Evolutionary conservation across 192 early-diverging fungal genomes (phyloP), one percentile per base, ranked within the genome.

Genomic region (Spinellus fusiger): DNA sequence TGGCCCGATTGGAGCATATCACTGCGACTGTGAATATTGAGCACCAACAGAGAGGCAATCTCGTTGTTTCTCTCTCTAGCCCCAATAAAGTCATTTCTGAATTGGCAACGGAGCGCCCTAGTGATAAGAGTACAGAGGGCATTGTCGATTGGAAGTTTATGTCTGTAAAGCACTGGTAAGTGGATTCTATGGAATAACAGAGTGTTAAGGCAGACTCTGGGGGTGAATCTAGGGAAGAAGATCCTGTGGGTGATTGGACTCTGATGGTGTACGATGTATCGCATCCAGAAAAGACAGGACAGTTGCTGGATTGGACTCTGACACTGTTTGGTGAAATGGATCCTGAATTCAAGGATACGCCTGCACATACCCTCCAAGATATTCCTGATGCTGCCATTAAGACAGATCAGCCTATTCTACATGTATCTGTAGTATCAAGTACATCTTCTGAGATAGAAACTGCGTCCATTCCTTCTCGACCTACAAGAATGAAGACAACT

Each of bases 101-200:
- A 57, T 68, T 97, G 55, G 88, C 86, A 0, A 80, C 82, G 0
- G 65, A 65, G 20, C 69, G 95, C 7, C 77, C 66, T 26, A 56
- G 52, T 13, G 95, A 97, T 66, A 56, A 46, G 7, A 83, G 79
- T 69, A 70, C 54, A 0, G 69, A 71, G 15, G 95, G 95, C 4
- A 89, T 93, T 58, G 13, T 49, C n/a, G 75, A 83, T 33, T 97
- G 95, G 95, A 91, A 86, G 15, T 90, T 95, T 51, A 93, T 92
- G 89, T 85, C 77, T 37, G 95, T 97, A 48, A 89, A 88, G 73
- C 95, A 97, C 61, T 97, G 95, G 94, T 71, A 65, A 49, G 33
- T 5, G 48, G 16, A 25, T 23, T 2, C 10, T 15, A 1, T 31
- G 22, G n/a, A 56, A 1, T 46, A 22, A 52, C 61, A 18, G 7